Percentiles rank a stretch among this genome's conserved stretches.
Evolutionary conservation across 2,329 filamentous ascomycete genomes (phyloP).

Genomic region (Xylariomycetidae sp.): DNA sequence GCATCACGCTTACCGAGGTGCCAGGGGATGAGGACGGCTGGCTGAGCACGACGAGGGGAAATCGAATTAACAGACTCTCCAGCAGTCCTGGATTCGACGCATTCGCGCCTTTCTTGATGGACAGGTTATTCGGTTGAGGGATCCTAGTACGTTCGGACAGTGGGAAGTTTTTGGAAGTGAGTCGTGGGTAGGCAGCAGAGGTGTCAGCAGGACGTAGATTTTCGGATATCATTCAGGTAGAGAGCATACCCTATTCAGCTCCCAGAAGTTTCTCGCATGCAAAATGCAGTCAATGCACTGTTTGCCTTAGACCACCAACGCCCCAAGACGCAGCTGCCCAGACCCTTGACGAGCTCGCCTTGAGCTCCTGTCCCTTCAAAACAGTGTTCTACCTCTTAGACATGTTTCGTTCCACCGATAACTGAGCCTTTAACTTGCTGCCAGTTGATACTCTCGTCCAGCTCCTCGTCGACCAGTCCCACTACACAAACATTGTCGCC

Average conservation of each 20-base stretch:
- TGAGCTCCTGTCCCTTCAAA: too few species aligned
- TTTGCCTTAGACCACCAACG: too few species aligned
- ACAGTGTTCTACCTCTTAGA: conserved; percentile 30
- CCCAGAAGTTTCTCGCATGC: too few species aligned
- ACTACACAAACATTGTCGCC: conserved; percentile 93
- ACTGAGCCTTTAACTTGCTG: conserved; percentile 78
- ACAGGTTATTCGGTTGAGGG: conserved; percentile 55
- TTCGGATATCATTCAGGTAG: conserved; percentile 28
- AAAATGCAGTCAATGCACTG: too few species aligned
- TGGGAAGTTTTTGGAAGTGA: not conserved
- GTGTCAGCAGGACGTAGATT: conserved; percentile 22
- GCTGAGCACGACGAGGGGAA: conserved; percentile 70
- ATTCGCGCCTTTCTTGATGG: conserved; percentile 63
- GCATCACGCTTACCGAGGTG: conserved; percentile 44
- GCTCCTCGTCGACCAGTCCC: conserved; percentile 81
- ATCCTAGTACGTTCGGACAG: too few species aligned
- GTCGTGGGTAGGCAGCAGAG: conserved; percentile 8
- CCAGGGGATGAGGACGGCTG: conserved; percentile 71
- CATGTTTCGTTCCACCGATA: conserved; percentile 81
- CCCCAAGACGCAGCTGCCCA: too few species aligned
- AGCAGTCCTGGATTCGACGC: conserved; percentile 61
- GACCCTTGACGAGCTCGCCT: too few species aligned
- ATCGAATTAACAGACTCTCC: conserved; percentile 73
- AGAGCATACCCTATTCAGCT: conserved; percentile 27
- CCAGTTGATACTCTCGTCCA: conserved; percentile 93